phyloP scores from a whole-genome alignment of 208 protist species.

The Crithidia sp. region DNA sequence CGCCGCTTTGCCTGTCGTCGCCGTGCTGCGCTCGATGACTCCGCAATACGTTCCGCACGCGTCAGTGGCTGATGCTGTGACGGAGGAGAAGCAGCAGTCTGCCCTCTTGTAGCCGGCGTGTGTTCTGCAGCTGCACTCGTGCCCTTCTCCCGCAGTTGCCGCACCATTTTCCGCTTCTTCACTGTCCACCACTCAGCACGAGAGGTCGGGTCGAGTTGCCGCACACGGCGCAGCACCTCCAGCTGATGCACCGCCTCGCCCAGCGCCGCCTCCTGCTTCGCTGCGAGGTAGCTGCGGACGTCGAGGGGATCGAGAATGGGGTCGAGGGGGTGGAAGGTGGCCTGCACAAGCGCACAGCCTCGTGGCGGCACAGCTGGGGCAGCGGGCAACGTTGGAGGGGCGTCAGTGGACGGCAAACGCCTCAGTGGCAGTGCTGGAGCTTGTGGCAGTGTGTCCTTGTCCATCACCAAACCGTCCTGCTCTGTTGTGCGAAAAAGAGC shows the following conservation, averaged over 20 bases:
- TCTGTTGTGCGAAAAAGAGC: background rate
- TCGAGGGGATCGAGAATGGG: slow-evolving; percentile 1
- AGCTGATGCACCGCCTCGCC: background rate
- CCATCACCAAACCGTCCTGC: no score
- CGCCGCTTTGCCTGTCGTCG: background rate
- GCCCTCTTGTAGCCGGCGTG: no score
- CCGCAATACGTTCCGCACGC: no score
- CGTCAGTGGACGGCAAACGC: background rate
- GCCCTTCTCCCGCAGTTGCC: background rate
- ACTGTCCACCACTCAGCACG: slow-evolving; percentile 6
- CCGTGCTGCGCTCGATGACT: background rate
- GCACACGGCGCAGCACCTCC: slow-evolving; percentile 2
- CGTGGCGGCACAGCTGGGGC: no score
- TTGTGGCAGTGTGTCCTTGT: no score
- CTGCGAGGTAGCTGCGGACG: slow-evolving; percentile 5
- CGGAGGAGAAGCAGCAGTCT: no score
- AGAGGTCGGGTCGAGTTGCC: background rate
- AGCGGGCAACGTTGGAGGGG: background rate
- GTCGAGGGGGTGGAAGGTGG: slow-evolving; percentile 18
- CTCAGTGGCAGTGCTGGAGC: background rate
- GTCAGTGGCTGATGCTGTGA: no score
- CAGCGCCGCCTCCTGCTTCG: background rate
- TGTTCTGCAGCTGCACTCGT: background rate
- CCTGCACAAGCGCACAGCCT: slow-evolving; percentile 8
- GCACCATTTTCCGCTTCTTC: background rate